Evolutionary conservation across 495 filamentous ascomycete genomes (phyloP), one percentile per base, ranked within the genome.

Genomic region (Staphylotrichum longicolle): DNA sequence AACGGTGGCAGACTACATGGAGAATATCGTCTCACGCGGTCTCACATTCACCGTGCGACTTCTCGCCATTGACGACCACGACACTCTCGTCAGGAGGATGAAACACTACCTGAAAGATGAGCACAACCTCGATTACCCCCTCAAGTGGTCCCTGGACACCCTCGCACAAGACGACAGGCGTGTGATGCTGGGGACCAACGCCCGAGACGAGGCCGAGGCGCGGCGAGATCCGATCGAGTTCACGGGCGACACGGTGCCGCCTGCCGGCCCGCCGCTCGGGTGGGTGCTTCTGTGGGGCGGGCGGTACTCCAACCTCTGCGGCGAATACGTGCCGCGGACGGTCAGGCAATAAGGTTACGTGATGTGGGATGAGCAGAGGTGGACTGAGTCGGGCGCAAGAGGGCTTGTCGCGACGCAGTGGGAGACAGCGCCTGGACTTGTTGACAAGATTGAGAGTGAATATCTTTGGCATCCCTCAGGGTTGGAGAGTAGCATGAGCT

Each of bases 301-400:
- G 2, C 15, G 3, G 1, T 55, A 44, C 12, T 15, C 20, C 53
- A 55, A 55, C 40, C 32, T 45, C 7, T 55, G 8, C 30, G 53
- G 53, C 9, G 53, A 34, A 30, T 44, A 44, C 30, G 30, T 44
- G 7, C 53, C 41, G 2, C 2, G n/a, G 11, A 5, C 53, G 20
- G 2, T 45, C 10, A 12, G 10, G 30, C 27, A 44, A 54, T 54
- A 39, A 20, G 53, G 53, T 2, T 45, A 55, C 32, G 53, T 55
- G 10, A 33, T 55, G 53, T 55, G 53, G 53, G 53, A 55, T 20
- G 53, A 45, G 40, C 40, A 7, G 4, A 8, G 53, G 11, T 55
- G 39, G 53, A 32, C 14, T 14, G 34, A 53, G 5, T 30, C 12
- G 37, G 51, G 37, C 9, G 35, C 51, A 11, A 30, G n/a, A 15